Conservation (phyloP, 306 rosid genomes). For the Senna siamea region DNA sequence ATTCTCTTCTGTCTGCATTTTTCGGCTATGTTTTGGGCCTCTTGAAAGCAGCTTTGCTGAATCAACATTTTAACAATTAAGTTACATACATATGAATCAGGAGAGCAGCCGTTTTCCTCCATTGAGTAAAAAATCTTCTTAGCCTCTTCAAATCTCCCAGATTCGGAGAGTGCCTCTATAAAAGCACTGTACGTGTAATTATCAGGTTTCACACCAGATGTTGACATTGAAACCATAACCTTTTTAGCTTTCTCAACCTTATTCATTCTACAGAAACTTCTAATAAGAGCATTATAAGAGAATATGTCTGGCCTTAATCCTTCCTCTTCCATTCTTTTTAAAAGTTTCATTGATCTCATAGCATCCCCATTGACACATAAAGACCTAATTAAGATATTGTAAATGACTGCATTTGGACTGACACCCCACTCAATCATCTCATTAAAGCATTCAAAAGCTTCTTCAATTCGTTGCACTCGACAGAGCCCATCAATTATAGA, state of each 20-base stretch:
- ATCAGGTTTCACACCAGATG: conserved; percentile 67
- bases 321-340: conserved; percentile 66
- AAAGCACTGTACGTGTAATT: conserved; percentile 66
- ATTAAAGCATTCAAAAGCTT: conserved; percentile 73
- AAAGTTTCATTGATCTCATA: conserved; percentile 55
- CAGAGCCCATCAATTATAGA: conserved; percentile 83
- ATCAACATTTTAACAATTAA: conserved; percentile 53
- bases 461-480: conserved; percentile 52
- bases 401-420: conserved; percentile 65
- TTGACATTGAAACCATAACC: conserved; percentile 60
- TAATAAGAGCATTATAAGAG: conserved; percentile 74
- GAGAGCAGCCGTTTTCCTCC: conserved; percentile 66
- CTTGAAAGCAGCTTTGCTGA: conserved; percentile 44
- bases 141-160: conserved; percentile 69
- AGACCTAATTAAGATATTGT: conserved; percentile 77
- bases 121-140: conserved; percentile 69
- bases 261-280: conserved; percentile 57
- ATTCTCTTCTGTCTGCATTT: conserved; percentile 50
- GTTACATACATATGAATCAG: conserved; percentile 64
- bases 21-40: conserved; percentile 58
- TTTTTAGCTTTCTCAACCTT: conserved; percentile 70
- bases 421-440: conserved; percentile 87
- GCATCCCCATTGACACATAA: conserved; percentile 64
- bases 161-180: conserved; percentile 57
- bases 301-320: conserved; percentile 73